Evolutionary conservation across 1,284 basidiomycete genomes (phyloP), one percentile per base, ranked within the genome.

Genomic region (Rhodotorula sp.): DNA sequence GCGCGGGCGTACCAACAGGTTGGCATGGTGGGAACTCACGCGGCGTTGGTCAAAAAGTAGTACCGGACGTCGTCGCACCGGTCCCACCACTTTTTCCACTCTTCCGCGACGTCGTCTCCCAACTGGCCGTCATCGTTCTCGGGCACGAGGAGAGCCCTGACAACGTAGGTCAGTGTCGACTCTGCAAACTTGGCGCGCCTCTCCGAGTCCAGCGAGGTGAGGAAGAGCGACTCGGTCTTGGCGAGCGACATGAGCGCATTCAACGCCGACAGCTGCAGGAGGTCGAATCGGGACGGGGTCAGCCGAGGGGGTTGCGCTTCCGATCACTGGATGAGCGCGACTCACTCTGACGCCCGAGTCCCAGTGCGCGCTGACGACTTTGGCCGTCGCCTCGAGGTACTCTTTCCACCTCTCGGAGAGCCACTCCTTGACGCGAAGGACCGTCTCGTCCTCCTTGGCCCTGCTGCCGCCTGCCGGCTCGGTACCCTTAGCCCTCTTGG

Each of bases 41-140:
- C 66, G 42, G 90, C 84, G 77, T 96, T 93, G 51, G 90, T 87
- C 70, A 97, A 86, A 82, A 96, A 96, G 80, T 91, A 92, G 89
- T 91, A 96, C 68, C 95, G 87, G 37, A 98, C 84, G 79, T 95
- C 91, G 79, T 95, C 83, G 62, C 74, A 75, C 0, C 90, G 87
- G 73, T 87, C 87, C 71, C 92, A 84, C 87, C 88, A 92, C 17
- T 84, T 87, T 51, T 86, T 68, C 73, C 62, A 78, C 24, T 76
- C 69, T 24, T 87, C 83, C 30, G 86, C 81, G 15, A 91, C 87
- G 73, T 90, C 88, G 4, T 62, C 56, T n/a, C 82, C 62, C 60
- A 87, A 84, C 55, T 62, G 51, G 22, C 67, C 62, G 4, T 64
- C 59, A 33, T 75, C 67, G 12, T 67, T 67, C 7, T 66, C 51